These are phyloP conservation scores for Ustilago tritici DNA, from an alignment of 1,284 basidiomycete genomes.

Conservation along the genomic window DNA sequence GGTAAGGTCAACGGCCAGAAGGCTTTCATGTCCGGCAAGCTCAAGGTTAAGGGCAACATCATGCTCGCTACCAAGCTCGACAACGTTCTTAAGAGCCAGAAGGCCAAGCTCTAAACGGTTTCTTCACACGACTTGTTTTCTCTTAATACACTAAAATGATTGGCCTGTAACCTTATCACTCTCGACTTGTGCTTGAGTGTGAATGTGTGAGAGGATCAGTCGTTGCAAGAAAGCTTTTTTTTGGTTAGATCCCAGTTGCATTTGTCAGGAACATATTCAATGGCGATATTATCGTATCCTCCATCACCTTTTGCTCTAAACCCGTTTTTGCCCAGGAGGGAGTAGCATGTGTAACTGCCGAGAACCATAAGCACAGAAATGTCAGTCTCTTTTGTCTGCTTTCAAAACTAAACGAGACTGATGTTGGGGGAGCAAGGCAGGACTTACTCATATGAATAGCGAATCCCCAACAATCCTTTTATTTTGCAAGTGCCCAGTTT, in stretches of 20 bases:
- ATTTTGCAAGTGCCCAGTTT: neutral
- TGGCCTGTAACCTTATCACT: neutral
- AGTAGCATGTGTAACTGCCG: neutral
- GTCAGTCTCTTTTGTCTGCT: neutral
- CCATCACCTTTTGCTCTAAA: neutral
- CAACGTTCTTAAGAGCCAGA: conserved; percentile 64
- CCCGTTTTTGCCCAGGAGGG: neutral
- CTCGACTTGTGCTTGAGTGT: neutral
- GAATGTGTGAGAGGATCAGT: neutral
- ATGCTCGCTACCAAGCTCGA: conserved; percentile 68
- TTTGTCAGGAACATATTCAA: neutral
- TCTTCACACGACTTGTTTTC: neutral
- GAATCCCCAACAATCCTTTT: neutral
- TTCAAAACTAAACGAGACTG: too few relatives aligned
- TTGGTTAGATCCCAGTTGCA: neutral
- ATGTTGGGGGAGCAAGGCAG: neutral
- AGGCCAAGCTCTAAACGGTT: conserved; percentile 62
- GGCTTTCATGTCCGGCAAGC: conserved; percentile 69
- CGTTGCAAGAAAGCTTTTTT: neutral
- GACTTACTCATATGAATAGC: neutral
- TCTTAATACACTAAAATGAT: conserved; percentile 1
- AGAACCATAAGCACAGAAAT: neutral
- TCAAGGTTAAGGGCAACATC: conserved; percentile 69
- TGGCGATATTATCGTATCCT: neutral
- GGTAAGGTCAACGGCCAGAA: conserved; percentile 70